Base-by-base conservation (phyloP, 202 grass and related monocot genomes). In the Digitaria exilis region DNA sequence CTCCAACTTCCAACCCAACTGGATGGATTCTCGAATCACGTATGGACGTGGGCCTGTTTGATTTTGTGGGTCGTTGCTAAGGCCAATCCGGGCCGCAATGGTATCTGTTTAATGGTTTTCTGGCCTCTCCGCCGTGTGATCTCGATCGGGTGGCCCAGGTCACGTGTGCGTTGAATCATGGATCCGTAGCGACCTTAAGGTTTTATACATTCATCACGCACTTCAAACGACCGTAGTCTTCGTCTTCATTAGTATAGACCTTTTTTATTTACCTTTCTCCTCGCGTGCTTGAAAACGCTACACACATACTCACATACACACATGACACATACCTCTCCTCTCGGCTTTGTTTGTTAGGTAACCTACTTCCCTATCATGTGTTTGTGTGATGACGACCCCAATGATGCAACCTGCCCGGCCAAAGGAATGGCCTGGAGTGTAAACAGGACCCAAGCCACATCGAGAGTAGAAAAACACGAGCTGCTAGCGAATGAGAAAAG, bases 301-400 rank as follows among this genome's bases (percentile, higher is more conserved):
- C 57, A 29, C n/a, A n/a, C 57, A 60, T 55, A n/a, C 37, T 39
- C 6, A 39, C 37, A 39, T 39, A 39, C 37, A 39, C 37, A 39
- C 37, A 39, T 39, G 14, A 50, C 14, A n/a, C 28, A 34, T 49
- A 22, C 42, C 42, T 19, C 18, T 21, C 55, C 17, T 45, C 21
- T 1, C 28, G 19, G 18, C 22, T 7, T 21, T 44, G 44, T 67
- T 22, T 46, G 17, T 85, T 89, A 85, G 83, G 87, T 85, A 82
- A 82, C 65, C 78, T 82, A 82, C 82, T 62, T 77, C 77, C 65
- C 17, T 72, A 39, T 82, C 83, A 71, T 82, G 29, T 22, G 57
- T 82, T 41, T 32, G 1, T 13, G 52, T 9, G 62, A 69, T 43
- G 77, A 76, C 11, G 70, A n/a, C 52, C 30, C 43, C 58, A 67